Evolutionary conservation across 441 rosid genomes (phyloP).

Genomic region (Corymbia citriodora): DNA sequence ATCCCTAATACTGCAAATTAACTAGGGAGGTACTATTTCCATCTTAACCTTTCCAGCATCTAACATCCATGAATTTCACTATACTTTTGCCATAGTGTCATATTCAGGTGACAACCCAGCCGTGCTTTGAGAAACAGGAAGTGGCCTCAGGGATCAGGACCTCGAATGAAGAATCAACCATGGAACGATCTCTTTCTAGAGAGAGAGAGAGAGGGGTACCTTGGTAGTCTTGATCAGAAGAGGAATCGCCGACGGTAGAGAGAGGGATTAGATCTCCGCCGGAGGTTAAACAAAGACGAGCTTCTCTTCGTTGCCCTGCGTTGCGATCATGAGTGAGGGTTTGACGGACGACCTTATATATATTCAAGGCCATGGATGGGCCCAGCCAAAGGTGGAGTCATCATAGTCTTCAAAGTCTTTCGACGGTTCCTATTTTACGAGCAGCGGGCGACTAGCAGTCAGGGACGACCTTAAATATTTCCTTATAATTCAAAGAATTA

Average conservation of each 20-base stretch:
- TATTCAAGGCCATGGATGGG: neutral
- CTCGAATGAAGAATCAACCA: neutral
- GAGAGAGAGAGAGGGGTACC: neutral
- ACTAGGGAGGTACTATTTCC: neutral
- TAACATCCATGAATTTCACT: neutral
- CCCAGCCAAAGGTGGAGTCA: neutral
- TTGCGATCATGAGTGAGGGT: neutral
- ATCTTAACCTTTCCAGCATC: neutral
- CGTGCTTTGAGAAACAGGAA: neutral
- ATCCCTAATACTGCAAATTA: neutral
- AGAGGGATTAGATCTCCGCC: neutral
- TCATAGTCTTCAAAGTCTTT: neutral
- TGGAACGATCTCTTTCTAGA: neutral
- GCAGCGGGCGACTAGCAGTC: no score
- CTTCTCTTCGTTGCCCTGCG: neutral
- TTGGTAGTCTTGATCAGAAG: neutral
- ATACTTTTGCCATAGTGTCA: fast-evolving
- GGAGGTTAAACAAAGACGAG: neutral
- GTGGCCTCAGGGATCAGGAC: neutral
- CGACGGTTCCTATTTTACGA: no score
- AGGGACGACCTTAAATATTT: no score
- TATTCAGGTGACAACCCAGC: neutral
- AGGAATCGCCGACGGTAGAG: neutral
- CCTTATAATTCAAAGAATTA: no score
- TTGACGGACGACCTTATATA: neutral